Evolutionary conservation across 768 basidiomycete species (phyloP).

Genomic region (Amanita pseudoporphyria): DNA sequence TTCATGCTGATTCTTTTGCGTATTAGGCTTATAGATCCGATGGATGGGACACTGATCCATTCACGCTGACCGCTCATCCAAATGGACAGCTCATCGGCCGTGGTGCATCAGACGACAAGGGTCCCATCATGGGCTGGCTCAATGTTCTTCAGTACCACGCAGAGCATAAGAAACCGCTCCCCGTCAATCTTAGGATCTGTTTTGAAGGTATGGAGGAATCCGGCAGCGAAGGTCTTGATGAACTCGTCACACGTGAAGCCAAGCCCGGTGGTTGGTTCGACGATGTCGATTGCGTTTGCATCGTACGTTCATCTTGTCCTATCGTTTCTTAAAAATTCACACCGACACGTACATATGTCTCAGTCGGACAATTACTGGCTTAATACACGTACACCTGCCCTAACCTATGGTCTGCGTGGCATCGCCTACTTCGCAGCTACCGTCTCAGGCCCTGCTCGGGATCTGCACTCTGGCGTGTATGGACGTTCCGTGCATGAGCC

Average conservation of each 20-base stretch:
- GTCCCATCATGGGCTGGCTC: conserved; percentile 82
- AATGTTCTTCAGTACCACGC: conserved; percentile 84
- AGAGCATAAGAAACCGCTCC: conserved; percentile 55
- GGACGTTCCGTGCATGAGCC: conserved; percentile 80
- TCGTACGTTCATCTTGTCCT: conserved; percentile 37
- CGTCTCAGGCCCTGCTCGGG: conserved; percentile 74
- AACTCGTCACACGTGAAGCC: conserved; percentile 70
- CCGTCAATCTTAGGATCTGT: conserved; percentile 85
- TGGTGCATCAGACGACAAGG: conserved; percentile 88
- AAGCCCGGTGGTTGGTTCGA: conserved; percentile 72
- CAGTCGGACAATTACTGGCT: conserved; percentile 95
- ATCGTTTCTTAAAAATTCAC: neutral
- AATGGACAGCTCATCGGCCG: conserved; percentile 68
- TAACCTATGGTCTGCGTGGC: conserved; percentile 87
- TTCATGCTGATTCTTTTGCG: neutral
- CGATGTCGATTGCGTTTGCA: conserved; percentile 89
- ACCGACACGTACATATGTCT: neutral
- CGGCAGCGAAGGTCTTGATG: conserved; percentile 86
- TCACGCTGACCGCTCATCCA: conserved; percentile 45
- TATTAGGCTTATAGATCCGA: conserved; percentile 44
- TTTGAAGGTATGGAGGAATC: conserved; percentile 99
- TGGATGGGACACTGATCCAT: conserved; percentile 87
- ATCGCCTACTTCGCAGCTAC: conserved; percentile 79
- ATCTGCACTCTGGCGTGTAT: conserved; percentile 87
- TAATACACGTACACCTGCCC: conserved; percentile 66